These are phyloP conservation scores for Verticillium dahliae DNA, from an alignment of 2,329 filamentous ascomycete species.

Conservation along the genomic window DNA sequence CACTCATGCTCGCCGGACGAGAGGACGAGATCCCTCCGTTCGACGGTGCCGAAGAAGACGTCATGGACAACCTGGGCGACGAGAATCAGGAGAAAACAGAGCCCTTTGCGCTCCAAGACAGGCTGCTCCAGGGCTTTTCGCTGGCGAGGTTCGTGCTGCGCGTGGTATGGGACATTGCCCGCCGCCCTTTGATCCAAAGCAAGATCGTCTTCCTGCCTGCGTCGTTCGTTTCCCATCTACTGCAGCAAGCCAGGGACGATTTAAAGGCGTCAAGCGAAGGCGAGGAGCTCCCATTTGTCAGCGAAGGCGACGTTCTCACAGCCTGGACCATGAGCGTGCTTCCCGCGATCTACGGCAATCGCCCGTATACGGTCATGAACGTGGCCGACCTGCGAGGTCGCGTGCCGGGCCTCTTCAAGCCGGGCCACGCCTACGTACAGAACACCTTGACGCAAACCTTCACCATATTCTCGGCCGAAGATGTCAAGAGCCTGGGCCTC, in stretches of 20 bases:
- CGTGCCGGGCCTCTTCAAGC: constrained; percentile 11
- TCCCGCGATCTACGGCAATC: constrained; percentile 3
- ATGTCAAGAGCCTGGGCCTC: constrained; percentile 15
- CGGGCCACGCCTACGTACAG: constrained; percentile 14
- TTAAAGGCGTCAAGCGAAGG: constrained; percentile 10
- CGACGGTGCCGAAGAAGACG: constrained; percentile 26
- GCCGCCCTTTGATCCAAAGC: constrained; percentile 22
- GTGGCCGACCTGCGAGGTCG: constrained; percentile 20
- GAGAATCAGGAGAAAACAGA: constrained; percentile 16
- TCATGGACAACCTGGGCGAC: constrained; percentile 18
- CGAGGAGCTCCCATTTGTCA: constrained; percentile 27
- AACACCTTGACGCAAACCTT: constrained; percentile 17
- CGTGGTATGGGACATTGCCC: constrained; percentile 25
- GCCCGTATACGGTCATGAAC: constrained; percentile 16
- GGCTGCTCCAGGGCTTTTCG: constrained; percentile 17
- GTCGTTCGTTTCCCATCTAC: constrained; percentile 20
- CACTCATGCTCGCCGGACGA: constrained; percentile 32
- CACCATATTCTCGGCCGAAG: constrained; percentile 14
- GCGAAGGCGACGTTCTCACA: constrained; percentile 37
- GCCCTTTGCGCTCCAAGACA: constrained; percentile 15
- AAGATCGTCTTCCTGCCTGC: constrained; percentile 32
- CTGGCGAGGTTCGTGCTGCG: constrained; percentile 24
- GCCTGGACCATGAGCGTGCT: constrained; percentile 29
- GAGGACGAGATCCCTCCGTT: constrained; percentile 32
- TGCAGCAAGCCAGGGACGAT: constrained; percentile 22